Conservation (phyloP, 257 asterid species). For the Eustoma russellianum region DNA sequence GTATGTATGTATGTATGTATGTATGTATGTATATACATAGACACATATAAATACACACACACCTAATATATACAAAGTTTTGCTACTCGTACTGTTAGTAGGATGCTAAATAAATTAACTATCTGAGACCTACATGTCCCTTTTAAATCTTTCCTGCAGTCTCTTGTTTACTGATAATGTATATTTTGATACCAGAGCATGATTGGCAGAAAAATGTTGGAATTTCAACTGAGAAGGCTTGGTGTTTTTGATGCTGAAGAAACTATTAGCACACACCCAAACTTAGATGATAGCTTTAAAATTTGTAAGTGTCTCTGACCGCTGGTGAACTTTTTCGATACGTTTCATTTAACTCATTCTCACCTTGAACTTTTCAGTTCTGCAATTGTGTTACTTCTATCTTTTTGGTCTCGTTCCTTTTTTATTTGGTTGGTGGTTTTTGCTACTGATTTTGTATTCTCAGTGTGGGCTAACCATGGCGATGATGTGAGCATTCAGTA, state of each 20-base stretch:
- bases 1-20: too few relatives aligned
- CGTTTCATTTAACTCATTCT: background rate
- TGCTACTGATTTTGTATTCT: slow-evolving; percentile 9
- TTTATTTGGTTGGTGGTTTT: slow-evolving; percentile 12
- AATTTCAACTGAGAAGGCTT: slow-evolving; percentile 83
- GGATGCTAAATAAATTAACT: too few relatives aligned
- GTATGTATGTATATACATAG: too few relatives aligned
- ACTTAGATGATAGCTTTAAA: slow-evolving; percentile 63
- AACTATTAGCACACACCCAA: slow-evolving; percentile 52
- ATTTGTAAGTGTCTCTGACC: slow-evolving; percentile 36
- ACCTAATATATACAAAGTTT: too few relatives aligned
- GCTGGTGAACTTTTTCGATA: background rate
- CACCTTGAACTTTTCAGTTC: background rate
- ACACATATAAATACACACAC: too few relatives aligned
- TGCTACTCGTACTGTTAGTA: too few relatives aligned
- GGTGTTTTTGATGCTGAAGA: slow-evolving; percentile 66
- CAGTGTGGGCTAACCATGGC: slow-evolving; percentile 98
- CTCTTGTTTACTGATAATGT: background rate
- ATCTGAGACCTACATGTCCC: too few relatives aligned
- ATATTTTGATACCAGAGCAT: slow-evolving; percentile 53
- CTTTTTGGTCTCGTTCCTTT: slow-evolving; percentile 1
- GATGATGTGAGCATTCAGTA: slow-evolving; percentile 94
- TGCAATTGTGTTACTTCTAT: background rate
- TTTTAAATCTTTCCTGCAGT: too few relatives aligned
- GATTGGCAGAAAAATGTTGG: slow-evolving; percentile 88